Conservation (phyloP, 1,139 yeast genomes). For the Trichomonascaceae sp. region DNA sequence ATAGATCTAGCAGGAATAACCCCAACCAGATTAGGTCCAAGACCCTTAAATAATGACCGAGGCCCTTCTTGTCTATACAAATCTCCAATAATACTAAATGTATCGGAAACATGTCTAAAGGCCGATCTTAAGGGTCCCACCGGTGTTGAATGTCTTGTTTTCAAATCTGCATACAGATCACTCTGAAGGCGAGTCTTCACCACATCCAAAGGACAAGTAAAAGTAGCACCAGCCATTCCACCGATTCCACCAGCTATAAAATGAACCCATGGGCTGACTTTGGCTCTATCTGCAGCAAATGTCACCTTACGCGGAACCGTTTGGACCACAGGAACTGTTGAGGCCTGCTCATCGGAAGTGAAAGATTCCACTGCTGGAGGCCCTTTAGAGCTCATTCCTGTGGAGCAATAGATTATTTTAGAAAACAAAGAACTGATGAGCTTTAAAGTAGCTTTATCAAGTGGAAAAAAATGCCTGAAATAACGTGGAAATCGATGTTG, state of each 20-base stretch:
- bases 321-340: constrained; percentile 21
- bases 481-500: neutral
- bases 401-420: neutral
- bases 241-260: constrained; percentile 99
- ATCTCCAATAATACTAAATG: constrained; percentile 61
- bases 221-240: constrained; percentile 95
- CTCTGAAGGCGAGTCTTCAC: constrained; percentile 94
- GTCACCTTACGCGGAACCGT: constrained; percentile 17
- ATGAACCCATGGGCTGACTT: constrained; percentile 83
- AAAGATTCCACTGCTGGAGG: constrained; percentile 21
- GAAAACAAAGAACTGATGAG: neutral
- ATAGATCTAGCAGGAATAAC: constrained; percentile 98
- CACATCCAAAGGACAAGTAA: constrained; percentile 93
- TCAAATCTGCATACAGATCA: constrained; percentile 49
- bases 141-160: constrained; percentile 11
- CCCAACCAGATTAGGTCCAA: constrained; percentile 95
- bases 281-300: constrained; percentile 17
- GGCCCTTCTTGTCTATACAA: constrained; percentile 76
- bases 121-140: constrained; percentile 37
- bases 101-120: constrained; percentile 72
- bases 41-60: constrained; percentile 82
- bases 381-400: neutral
- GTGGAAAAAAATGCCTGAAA: neutral
- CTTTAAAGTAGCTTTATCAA: neutral
- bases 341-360: constrained; percentile 18